phyloP scores from a whole-genome alignment of 805 yeast species.

The Candida schatavii region DNA sequence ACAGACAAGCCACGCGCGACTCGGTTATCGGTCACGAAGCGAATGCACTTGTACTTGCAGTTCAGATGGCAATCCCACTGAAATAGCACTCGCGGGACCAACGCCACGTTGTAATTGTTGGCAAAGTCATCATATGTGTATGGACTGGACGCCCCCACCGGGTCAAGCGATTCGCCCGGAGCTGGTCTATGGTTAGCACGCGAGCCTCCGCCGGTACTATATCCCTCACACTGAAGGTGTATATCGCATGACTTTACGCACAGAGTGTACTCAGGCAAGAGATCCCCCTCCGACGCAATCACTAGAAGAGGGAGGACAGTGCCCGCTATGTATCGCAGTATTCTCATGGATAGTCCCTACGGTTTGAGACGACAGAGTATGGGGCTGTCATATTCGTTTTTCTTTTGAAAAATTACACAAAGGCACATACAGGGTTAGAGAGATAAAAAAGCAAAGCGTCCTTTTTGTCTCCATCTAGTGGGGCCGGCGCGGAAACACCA shows the following conservation, averaged over 20 bases:
- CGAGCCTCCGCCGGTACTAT: background rate
- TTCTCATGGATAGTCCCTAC: too few relatives aligned
- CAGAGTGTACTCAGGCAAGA: constrained; percentile 25
- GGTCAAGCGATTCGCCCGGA: background rate
- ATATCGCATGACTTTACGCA: constrained; percentile 24
- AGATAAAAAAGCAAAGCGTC: background rate
- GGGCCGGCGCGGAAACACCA: too few relatives aligned
- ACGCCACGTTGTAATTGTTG: constrained; percentile 10
- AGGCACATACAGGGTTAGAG: background rate
- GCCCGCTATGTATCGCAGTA: too few relatives aligned
- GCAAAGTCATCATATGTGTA: constrained; percentile 9
- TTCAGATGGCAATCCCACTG: constrained; percentile 36
- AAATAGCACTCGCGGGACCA: constrained; percentile 18
- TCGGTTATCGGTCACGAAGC: constrained; percentile 26
- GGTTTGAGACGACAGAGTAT: too few relatives aligned
- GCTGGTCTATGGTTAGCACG: background rate
- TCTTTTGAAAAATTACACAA: too few relatives aligned
- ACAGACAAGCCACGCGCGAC: constrained; percentile 16
- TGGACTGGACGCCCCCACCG: background rate
- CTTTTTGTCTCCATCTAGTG: too few relatives aligned
- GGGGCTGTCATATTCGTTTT: too few relatives aligned
- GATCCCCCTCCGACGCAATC: constrained; percentile 30
- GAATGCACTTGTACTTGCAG: constrained; percentile 41
- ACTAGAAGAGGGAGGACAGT: too few relatives aligned
- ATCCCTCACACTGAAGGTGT: constrained; percentile 8